Base-by-base conservation (phyloP, 1,284 basidiomycete genomes). In the Spongiforma sp. region DNA sequence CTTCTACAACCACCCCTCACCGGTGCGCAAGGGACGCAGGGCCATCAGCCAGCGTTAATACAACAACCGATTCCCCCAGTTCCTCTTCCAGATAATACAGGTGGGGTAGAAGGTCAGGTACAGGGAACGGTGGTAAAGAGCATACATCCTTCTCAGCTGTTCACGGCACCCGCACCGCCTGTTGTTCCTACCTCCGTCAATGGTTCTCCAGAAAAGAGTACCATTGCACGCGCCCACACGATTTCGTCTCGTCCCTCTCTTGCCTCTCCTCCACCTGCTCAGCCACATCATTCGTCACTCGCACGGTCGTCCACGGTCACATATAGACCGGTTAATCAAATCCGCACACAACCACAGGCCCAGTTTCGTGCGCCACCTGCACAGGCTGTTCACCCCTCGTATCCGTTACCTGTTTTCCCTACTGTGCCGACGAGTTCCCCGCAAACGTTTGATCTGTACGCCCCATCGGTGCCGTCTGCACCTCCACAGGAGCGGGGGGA, bases 401-500 rank as follows among this genome's bases (percentile, higher is more conserved):
- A 48, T 1, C 15, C 64, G 1, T 61, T 73, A 15, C 73, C 72
- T 2, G 52, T 59, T 9, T 73, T 75, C 28, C 71, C 73, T 1
- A 61, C 55, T 8, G 66, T 17, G 12, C 93, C 93, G 6, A 88
- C 87, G 6, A 81, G 83, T 17, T 75, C 82, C 24, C 91, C 91
- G 2, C 86, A 88, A 72, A 67, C 78, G 7, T 88, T 83, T 72
- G 74, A 84, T 30, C 68, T 83, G 69, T 88, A 88, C 69, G 75
- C 76, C 14, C 75, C 79, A 19, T 81, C 83, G n/a, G 78, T 81
- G 65, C 79, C 84, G 15, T 75, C 80, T 52, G 80, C 84, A 26
- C 84, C 86, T 59, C 86, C 86, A 67, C 84, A 88, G 65, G 89
- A 93, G 75, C 85, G 89, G 76, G 91, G 93, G 78, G 94, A 95